Base-by-base conservation (phyloP, 2,329 filamentous ascomycete species). In the Emergomyces africanus region DNA sequence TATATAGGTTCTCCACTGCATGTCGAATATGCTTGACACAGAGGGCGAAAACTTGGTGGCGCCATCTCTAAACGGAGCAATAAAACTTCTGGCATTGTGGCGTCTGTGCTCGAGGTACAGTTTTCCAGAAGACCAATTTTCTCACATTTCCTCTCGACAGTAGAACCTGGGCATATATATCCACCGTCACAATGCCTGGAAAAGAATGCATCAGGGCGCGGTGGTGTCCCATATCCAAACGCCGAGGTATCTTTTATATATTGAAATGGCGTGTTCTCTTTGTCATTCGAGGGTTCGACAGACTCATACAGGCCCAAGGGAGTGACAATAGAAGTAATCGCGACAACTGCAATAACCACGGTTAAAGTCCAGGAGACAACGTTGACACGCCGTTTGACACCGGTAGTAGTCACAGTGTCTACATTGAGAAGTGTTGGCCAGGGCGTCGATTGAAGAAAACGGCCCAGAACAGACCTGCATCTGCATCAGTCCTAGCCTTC, bases 281-380 rank as follows among this genome's bases (percentile, higher is more conserved):
- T 60, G 1, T 66, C 60, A 0, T 58, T 20, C 2, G 55, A 55
- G 0, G 66, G 65, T 0, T 65, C 66, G 35, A 77, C 61, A 3
- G 67, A 64, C 5, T 79, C 72, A 49, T 74, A 74, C 0, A 79
- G 66, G 0, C 77, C 77, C 5, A 79, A 65, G 0, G 77, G 77
- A 0, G 77, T 78, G 2, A 78, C 66, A 2, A 79, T 69, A 25
- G 75, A 72, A 1, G 77, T 69, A 15, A 78, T 60, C 0, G 73
- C 69, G 3, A 74, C 66, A 5, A 77, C 51, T 12, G 71, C 20
- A 0, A 70, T 57, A 1, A 71, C 57, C 9, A 72, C 53, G 0
- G 72, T 61, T 18, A 61, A 63, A 44, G 68, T 44, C 63, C 63
- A 69, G 5, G 63, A 65, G 5, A 67, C 55, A 18, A 71, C 28